Conservation (phyloP, 2,329 filamentous ascomycete genomes). For the Penicillium sp. region DNA sequence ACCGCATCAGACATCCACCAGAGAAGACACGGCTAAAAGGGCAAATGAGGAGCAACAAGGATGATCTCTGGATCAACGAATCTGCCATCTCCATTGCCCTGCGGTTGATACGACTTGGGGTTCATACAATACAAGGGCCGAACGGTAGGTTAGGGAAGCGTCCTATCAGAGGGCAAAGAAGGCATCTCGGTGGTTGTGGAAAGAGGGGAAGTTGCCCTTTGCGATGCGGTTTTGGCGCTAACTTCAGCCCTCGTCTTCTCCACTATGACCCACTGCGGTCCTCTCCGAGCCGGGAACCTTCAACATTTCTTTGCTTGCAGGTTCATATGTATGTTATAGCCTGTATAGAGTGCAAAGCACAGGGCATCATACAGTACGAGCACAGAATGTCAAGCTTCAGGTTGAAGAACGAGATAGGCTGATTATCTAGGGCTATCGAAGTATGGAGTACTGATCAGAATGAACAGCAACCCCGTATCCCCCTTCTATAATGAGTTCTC, state of each 20-base stretch:
- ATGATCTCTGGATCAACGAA: constrained; percentile 21
- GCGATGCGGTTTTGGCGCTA: constrained; percentile 11
- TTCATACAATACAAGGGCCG: constrained; percentile 25
- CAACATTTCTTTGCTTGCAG: constrained; percentile 20
- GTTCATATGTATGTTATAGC: not conserved
- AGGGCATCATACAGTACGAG: not conserved
- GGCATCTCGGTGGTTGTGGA: constrained; percentile 4
- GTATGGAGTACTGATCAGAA: not conserved
- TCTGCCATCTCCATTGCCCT: constrained; percentile 16
- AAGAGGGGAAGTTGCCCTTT: constrained; percentile 13
- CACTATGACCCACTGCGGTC: constrained; percentile 27
- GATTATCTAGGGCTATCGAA: too few relatives aligned
- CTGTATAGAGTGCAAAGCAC: not conserved
- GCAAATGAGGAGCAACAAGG: constrained; percentile 24
- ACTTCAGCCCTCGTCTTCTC: constrained; percentile 19
- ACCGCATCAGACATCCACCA: constrained; percentile 22
- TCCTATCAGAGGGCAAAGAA: constrained; percentile 23
- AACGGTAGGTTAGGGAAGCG: constrained; percentile 13
- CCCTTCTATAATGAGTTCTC: too few relatives aligned
- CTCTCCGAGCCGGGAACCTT: constrained; percentile 29
- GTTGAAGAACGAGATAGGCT: too few relatives aligned
- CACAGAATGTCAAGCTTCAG: too few relatives aligned
- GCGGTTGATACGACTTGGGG: constrained; percentile 13
- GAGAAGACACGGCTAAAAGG: constrained; percentile 21
- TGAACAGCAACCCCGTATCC: not conserved